Percentiles rank a stretch among this genome's conserved stretches.
Evolutionary conservation across 495 filamentous ascomycete genomes (phyloP).

Genomic region (Aspergillus avenaceus): DNA sequence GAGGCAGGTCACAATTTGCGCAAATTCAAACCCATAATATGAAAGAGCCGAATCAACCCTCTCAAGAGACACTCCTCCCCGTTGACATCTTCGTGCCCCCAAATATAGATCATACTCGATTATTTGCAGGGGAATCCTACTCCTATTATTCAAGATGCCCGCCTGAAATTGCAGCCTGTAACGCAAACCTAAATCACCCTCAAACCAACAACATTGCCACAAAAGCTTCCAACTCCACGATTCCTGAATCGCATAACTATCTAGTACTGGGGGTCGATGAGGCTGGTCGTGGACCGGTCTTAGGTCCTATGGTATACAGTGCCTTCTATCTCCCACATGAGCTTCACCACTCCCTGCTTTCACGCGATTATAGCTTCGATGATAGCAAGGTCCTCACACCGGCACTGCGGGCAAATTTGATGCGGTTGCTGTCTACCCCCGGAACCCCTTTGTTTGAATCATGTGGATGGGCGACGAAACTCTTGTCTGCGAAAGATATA

Average conservation of each 20-base stretch:
- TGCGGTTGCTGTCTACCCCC: slow-evolving; percentile 68
- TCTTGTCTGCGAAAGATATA: slow-evolving; percentile 83
- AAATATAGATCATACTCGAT: slow-evolving; percentile 57
- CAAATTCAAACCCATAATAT: too few species aligned
- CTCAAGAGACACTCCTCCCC: slow-evolving; percentile 29
- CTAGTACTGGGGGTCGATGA: slow-evolving; percentile 85
- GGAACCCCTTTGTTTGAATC: slow-evolving; percentile 56
- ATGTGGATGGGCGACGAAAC: slow-evolving; percentile 78
- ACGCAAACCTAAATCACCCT: slow-evolving; percentile 15
- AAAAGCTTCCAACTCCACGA: neutral
- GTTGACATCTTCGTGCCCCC: slow-evolving; percentile 68
- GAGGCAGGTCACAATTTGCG: too few species aligned
- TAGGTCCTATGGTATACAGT: slow-evolving; percentile 97
- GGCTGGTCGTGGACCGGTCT: slow-evolving; percentile 89
- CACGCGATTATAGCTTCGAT: slow-evolving; percentile 76
- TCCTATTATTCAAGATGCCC: slow-evolving; percentile 77
- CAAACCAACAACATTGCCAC: neutral
- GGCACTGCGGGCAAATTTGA: slow-evolving; percentile 64
- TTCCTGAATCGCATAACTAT: slow-evolving; percentile 16
- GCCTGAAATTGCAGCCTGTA: slow-evolving; percentile 39
- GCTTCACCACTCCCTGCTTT: slow-evolving; percentile 67
- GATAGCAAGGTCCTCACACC: slow-evolving; percentile 87
- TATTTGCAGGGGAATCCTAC: slow-evolving; percentile 74
- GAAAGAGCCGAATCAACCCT: neutral
- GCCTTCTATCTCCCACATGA: slow-evolving; percentile 75